Evolutionary conservation across 768 basidiomycete species (phyloP).

Genomic region (Pisolithus marmoratus): DNA sequence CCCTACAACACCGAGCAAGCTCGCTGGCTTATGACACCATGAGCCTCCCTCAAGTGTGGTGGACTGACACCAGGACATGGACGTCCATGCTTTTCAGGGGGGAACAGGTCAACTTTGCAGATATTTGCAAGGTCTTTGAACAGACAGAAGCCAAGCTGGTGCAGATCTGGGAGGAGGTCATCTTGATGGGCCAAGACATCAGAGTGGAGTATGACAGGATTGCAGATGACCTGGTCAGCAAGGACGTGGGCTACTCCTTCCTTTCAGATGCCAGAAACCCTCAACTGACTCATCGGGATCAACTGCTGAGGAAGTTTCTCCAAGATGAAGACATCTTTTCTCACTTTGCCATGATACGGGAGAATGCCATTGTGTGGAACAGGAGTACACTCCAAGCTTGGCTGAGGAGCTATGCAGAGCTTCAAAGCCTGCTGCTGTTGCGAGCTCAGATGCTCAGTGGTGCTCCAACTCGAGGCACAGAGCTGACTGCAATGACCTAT

Average conservation of each 20-base stretch:
- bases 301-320: background rate
- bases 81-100: no score
- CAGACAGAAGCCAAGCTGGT: no score
- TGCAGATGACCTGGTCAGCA: background rate
- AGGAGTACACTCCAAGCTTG: background rate
- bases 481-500: background rate
- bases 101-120: no score
- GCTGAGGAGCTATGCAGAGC: background rate
- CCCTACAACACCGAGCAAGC: no score
- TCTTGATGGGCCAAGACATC: no score
- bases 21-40: no score
- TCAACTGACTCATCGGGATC: background rate
- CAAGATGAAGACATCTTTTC: no score
- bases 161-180: no score
- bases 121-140: no score
- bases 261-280: background rate
- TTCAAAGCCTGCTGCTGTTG: background rate
- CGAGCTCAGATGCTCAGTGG: background rate
- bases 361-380: background rate
- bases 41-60: no score
- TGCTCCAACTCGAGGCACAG: background rate
- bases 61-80: no score
- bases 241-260: slow-evolving; percentile 1
- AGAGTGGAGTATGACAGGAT: background rate
- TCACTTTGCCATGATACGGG: no score